Percentiles rank a stretch among this genome's conserved stretches.
These are phyloP conservation scores for Leccinum arenicola DNA, from an alignment of 768 basidiomycete genomes.

Conservation along the genomic window DNA sequence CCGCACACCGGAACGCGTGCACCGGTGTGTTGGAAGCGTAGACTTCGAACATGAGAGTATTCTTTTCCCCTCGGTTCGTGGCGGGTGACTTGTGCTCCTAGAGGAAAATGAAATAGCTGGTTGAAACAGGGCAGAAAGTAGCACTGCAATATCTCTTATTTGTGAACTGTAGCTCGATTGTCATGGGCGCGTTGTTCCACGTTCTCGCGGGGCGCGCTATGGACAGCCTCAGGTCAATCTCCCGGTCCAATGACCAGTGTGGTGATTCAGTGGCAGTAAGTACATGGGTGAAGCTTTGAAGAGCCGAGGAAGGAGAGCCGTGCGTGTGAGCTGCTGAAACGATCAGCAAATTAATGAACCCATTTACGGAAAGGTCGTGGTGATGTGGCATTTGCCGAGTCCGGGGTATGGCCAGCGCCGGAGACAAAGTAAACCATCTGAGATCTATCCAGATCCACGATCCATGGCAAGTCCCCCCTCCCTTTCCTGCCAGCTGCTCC, in stretches of 20 bases:
- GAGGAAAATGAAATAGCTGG: background rate
- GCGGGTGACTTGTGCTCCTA: background rate
- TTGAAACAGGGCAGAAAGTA: background rate
- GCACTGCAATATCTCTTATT: background rate
- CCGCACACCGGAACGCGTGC: background rate
- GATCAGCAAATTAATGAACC: conserved; percentile 2
- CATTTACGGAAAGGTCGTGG: conserved; percentile 3
- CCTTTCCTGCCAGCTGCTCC: background rate
- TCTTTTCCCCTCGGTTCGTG: background rate
- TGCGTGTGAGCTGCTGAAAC: background rate
- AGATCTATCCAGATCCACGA: conserved; percentile 26
- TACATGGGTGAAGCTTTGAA: conserved; percentile 8
- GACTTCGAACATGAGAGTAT: too few species aligned
- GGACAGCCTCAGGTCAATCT: background rate
- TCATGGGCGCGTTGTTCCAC: background rate
- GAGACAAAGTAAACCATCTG: conserved; percentile 31
- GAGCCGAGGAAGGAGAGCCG: conserved; percentile 2
- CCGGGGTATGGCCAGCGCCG: conserved; percentile 33
- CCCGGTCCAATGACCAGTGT: background rate
- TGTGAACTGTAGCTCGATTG: background rate
- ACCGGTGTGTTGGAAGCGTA: background rate
- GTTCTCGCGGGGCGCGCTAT: background rate
- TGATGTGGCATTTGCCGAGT: conserved; percentile 26
- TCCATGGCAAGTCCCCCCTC: conserved; percentile 1
- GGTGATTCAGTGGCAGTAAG: conserved; percentile 8